A percentile compares a stretch with the other conserved stretches of the same genome.
These are phyloP conservation scores for Kernera saxatilis DNA, from an alignment of 345 rosid species.

Conservation along the genomic window DNA sequence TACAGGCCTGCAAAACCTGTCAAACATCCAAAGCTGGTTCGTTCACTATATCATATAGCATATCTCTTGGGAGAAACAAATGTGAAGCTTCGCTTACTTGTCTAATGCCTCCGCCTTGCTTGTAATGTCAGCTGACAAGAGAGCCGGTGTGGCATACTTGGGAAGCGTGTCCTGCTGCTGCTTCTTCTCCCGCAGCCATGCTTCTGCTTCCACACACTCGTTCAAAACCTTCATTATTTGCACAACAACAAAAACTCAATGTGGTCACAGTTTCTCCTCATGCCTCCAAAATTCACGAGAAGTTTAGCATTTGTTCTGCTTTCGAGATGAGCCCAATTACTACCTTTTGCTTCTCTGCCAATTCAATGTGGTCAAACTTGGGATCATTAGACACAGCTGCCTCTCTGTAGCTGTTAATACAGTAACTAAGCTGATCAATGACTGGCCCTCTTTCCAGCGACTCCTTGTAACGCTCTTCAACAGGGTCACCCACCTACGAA, in stretches of 20 bases:
- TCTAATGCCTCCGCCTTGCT: slow-evolving; percentile 80
- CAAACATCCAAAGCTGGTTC: background rate
- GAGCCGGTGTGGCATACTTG: slow-evolving; percentile 59
- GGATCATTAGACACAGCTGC: slow-evolving; percentile 74
- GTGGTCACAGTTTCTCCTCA: background rate
- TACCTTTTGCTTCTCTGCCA: slow-evolving; percentile 89
- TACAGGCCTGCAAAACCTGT: slow-evolving; percentile 77
- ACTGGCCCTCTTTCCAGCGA: slow-evolving; percentile 64
- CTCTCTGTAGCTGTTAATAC: slow-evolving; percentile 85
- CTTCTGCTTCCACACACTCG: slow-evolving; percentile 86
- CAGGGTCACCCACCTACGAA: slow-evolving; percentile 85
- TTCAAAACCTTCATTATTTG: slow-evolving; percentile 52
- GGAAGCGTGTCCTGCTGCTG: slow-evolving; percentile 87
- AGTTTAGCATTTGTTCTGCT: background rate
- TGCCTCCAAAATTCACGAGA: background rate
- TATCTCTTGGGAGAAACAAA: background rate
- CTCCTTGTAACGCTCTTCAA: slow-evolving; percentile 81
- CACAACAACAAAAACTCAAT: background rate
- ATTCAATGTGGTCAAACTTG: slow-evolving; percentile 91
- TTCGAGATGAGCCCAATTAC: background rate
- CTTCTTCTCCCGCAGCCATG: slow-evolving; percentile 77
- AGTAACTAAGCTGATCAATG: slow-evolving; percentile 60
- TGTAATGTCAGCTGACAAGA: slow-evolving; percentile 68
- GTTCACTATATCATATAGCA: background rate
- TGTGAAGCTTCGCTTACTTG: slow-evolving; percentile 41